Conservation (phyloP, 2,329 filamentous ascomycete species). For the Paraphoma chrysanthemicola region DNA sequence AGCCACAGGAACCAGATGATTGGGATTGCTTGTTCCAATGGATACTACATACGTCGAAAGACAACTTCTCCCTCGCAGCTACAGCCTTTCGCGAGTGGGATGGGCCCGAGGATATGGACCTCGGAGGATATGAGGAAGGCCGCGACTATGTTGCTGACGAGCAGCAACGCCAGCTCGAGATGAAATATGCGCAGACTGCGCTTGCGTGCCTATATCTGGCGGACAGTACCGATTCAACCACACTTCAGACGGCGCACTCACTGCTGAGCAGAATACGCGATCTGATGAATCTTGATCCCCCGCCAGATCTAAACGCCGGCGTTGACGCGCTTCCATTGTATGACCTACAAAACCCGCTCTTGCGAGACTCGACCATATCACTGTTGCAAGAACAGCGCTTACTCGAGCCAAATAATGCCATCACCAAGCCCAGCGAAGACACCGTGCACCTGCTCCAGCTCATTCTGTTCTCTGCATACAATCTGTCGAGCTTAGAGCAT, state of each 20-base stretch:
- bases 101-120: conserved; percentile 73
- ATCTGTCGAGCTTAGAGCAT: conserved; percentile 51
- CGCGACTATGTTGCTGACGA: conserved; percentile 66
- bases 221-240: conserved; percentile 65
- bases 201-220: conserved; percentile 73
- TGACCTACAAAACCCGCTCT: conserved; percentile 42
- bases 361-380: conserved; percentile 39
- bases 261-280: conserved; percentile 66
- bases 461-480: conserved; percentile 61
- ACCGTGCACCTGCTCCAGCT: conserved; percentile 68
- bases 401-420: conserved; percentile 64
- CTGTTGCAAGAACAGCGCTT: conserved; percentile 55
- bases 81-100: conserved; percentile 74
- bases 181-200: conserved; percentile 70
- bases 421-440: conserved; percentile 67
- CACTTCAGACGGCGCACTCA: conserved; percentile 65
- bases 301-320: conserved; percentile 55
- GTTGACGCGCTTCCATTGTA: conserved; percentile 53
- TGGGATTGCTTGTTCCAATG: conserved; percentile 76
- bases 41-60: conserved; percentile 66
- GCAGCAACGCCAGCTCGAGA: conserved; percentile 65
- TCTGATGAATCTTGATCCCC: conserved; percentile 67
- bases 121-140: conserved; percentile 64
- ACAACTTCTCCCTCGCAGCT: conserved; percentile 68
- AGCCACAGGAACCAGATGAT: conserved; percentile 49